A percentile compares a stretch with the other conserved stretches of the same genome.
Conservation (phyloP, 306 rosid genomes). For the Vigna mungo region DNA sequence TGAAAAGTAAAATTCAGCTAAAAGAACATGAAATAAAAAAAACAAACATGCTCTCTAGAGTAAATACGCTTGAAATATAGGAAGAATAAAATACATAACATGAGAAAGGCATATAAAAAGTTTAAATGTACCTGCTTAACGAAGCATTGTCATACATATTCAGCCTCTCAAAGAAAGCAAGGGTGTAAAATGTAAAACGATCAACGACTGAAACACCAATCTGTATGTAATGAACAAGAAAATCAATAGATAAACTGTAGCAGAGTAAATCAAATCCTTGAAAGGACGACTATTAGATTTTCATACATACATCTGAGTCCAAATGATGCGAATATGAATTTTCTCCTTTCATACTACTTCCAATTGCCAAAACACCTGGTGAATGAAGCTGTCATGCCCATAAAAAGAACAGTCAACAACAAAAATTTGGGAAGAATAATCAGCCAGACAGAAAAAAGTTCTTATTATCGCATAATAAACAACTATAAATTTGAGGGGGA, state of each 20-base stretch:
- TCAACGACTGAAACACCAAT: slow-evolving; percentile 98
- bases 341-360: slow-evolving; percentile 99
- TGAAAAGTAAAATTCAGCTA: slow-evolving; percentile 27
- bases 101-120: slow-evolving; percentile 1
- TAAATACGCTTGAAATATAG: slow-evolving; percentile 2
- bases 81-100: slow-evolving; percentile 11
- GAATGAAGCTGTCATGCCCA: slow-evolving; percentile 85
- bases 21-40: slow-evolving; percentile 29
- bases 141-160: slow-evolving; percentile 96
- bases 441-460: not conserved
- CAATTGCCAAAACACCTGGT: slow-evolving; percentile 91
- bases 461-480: slow-evolving; percentile 21
- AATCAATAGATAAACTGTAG: slow-evolving; percentile 25
- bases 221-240: slow-evolving; percentile 49
- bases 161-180: slow-evolving; percentile 89
- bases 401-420: slow-evolving; percentile 48
- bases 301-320: slow-evolving; percentile 86
- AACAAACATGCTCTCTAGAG: not conserved
- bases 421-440: slow-evolving; percentile 30
- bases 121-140: slow-evolving; percentile 69
- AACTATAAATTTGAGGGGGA: slow-evolving; percentile 25
- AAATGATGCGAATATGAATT: slow-evolving; percentile 98
- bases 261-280: slow-evolving; percentile 19
- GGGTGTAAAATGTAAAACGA: slow-evolving; percentile 93
- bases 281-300: slow-evolving; percentile 9